Evolutionary conservation across 441 rosid genomes (phyloP), one percentile per base, ranked within the genome.

Genomic region (Omphalea diandra): DNA sequence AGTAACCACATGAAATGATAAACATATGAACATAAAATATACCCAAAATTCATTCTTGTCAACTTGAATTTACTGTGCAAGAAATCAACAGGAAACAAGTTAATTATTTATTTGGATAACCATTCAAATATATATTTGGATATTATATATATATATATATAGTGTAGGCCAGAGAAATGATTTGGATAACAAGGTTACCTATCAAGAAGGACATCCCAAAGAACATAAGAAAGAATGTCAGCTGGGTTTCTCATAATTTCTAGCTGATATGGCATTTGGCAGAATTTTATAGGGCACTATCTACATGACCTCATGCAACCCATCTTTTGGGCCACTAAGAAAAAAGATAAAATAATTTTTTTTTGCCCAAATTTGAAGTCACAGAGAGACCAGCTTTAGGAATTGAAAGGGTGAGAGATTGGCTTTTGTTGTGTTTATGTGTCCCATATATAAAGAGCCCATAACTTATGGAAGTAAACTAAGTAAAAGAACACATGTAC

Each of bases 401-500:
- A n/a, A n/a, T n/a, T n/a, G n/a, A n/a, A n/a, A n/a, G n/a, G n/a
- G n/a, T n/a, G n/a, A n/a, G n/a, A n/a, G n/a, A n/a, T n/a, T n/a
- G n/a, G n/a, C n/a, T n/a, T n/a, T n/a, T n/a, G n/a, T n/a, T n/a
- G n/a, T n/a, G n/a, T n/a, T n/a, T n/a, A n/a, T n/a, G n/a, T 47
- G 71, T 59, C 47, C 58, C 55, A 55, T 61, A 24, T n/a, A 65
- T n/a, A n/a, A n/a, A 67, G 71, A 70, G 64, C 67, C 80, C 76
- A 40, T 78, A 59, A 73, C 79, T 81, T 80, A 71, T 53, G 77
- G 76, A 57, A 78, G 82, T 76, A 72, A 67, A 77, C 64, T 36
- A 77, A 64, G 63, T 38, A 38, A 50, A 67, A 49, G 63, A 71
- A 58, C 74, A 73, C 54, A 2, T 0, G 14, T 6, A 47, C 52